These are phyloP conservation scores for Hygrocybe coccinea DNA, from an alignment of 768 basidiomycete genomes.

Conservation along the genomic window DNA sequence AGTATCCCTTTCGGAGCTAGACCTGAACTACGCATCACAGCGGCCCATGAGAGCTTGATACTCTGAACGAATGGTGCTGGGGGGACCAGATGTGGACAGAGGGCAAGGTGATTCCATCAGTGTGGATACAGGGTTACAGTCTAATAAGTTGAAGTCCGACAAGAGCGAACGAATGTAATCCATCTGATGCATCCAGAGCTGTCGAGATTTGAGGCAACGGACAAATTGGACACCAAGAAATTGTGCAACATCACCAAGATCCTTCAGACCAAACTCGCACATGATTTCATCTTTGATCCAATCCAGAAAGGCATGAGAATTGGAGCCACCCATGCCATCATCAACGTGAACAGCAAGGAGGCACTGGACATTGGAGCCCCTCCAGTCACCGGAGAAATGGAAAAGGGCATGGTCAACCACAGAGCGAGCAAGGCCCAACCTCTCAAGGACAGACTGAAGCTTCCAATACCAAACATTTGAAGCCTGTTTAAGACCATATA, in stretches of 20 bases:
- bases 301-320: constrained; percentile 14
- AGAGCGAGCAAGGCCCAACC: constrained; percentile 14
- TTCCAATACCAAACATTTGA: constrained; percentile 20
- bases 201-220: constrained; percentile 5
- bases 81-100: constrained; percentile 6
- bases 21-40: too few relatives aligned
- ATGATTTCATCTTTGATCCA: constrained; percentile 19
- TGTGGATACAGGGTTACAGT: not conserved
- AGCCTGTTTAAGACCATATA: constrained; percentile 37
- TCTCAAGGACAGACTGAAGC: constrained; percentile 11
- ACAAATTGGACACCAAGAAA: constrained; percentile 25
- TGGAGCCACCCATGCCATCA: constrained; percentile 19
- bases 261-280: constrained; percentile 20
- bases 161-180: constrained; percentile 6
- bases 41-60: constrained; percentile 24
- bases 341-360: constrained; percentile 26
- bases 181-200: not conserved
- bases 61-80: constrained; percentile 8
- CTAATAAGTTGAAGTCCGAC: not conserved
- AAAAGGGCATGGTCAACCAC: constrained; percentile 27
- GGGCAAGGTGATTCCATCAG: not conserved
- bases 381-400: constrained; percentile 1
- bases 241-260: constrained; percentile 27
- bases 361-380: not conserved
- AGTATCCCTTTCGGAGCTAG: too few relatives aligned